Percentiles rank a stretch among this genome's conserved stretches.
Conservation (phyloP, 108 stramenopile species). For the Cyclotella sp. region DNA sequence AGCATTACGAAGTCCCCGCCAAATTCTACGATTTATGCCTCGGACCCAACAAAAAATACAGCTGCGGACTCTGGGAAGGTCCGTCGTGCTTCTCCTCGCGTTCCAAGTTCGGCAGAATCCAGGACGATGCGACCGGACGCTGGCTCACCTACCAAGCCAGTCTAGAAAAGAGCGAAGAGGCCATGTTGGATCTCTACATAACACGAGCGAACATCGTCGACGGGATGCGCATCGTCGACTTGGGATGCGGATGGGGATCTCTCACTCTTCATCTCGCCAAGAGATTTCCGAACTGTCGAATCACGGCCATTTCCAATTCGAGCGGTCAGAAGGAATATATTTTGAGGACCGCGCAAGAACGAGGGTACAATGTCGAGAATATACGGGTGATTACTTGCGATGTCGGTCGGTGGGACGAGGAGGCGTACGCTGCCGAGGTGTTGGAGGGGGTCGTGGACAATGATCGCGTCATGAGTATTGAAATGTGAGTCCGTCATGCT, state of each 20-base stretch:
- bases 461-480: constrained; percentile 91
- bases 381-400: constrained; percentile 89
- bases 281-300: constrained; percentile 68
- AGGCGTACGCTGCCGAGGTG: constrained; percentile 56
- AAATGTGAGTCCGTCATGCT: constrained; percentile 82
- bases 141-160: constrained; percentile 43
- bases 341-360: constrained; percentile 65
- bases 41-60: constrained; percentile 95
- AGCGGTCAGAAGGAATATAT: constrained; percentile 92
- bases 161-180: constrained; percentile 78
- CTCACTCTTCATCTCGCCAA: constrained; percentile 79
- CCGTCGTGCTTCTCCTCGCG: no score
- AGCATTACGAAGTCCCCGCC: constrained; percentile 98
- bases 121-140: constrained; percentile 27
- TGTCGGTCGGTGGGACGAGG: constrained; percentile 52
- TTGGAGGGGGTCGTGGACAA: constrained; percentile 71
- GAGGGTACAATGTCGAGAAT: constrained; percentile 83
- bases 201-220: constrained; percentile 85
- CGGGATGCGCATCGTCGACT: constrained; percentile 85
- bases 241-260: constrained; percentile 97
- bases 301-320: constrained; percentile 87
- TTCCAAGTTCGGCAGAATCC: background rate
- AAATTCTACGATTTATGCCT: constrained; percentile 89
- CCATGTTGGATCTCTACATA: constrained; percentile 89
- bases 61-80: constrained; percentile 71